phyloP scores from a whole-genome alignment of 768 basidiomycete genomes.

The Dacryopinax primogenitus region DNA sequence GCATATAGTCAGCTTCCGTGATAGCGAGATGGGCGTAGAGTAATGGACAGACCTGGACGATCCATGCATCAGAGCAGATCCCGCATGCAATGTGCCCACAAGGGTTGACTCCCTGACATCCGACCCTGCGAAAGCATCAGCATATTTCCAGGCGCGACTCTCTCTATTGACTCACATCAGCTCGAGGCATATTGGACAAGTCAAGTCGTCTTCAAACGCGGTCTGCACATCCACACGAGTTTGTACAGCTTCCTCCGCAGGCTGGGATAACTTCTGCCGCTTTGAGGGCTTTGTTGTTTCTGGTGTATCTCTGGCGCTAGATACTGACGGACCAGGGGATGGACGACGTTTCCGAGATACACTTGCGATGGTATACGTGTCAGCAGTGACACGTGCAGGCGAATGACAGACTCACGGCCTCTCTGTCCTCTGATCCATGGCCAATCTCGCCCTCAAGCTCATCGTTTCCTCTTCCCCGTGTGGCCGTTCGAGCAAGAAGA shows the following conservation, averaged over 20 bases:
- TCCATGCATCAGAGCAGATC: slow-evolving; percentile 5
- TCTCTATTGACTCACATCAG: neutral
- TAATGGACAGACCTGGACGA: neutral
- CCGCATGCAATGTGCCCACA: slow-evolving; percentile 7
- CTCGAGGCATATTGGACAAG: neutral
- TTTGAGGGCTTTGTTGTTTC: neutral
- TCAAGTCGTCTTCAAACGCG: slow-evolving; percentile 6
- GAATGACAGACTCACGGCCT: neutral
- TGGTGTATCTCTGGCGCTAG: neutral
- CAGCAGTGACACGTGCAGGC: neutral
- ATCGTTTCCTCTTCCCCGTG: neutral
- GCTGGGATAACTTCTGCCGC: neutral
- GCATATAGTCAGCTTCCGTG: neutral
- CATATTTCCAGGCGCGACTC: neutral
- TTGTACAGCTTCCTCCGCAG: neutral
- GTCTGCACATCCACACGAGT: neutral
- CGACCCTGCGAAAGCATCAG: neutral
- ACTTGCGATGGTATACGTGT: neutral
- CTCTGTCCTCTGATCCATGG: neutral
- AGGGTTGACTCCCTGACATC: neutral
- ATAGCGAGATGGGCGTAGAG: neutral
- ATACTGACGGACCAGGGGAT: neutral
- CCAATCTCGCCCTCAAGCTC: neutral
- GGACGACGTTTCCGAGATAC: neutral
- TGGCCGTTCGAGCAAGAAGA: neutral